Evolutionary conservation across 208 protist species (phyloP), one percentile per base, ranked within the genome.

Genomic region (Leptomonas seymouri): DNA sequence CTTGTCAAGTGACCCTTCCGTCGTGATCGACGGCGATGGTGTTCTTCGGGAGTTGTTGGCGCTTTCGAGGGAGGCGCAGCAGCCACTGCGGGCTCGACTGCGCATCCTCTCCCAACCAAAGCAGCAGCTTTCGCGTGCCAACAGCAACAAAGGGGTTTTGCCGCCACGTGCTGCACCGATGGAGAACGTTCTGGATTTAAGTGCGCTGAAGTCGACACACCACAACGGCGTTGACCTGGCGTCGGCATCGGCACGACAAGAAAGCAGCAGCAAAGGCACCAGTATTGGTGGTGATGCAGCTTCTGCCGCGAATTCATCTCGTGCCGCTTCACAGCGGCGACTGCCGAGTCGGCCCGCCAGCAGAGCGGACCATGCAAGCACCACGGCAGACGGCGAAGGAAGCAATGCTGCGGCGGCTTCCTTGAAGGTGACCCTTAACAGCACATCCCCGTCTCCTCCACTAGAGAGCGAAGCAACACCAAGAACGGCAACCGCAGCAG

Each of bases 11-110:
- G 79, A 80, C 20, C n/a, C 57, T 15, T 28, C 48, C 12, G 59
- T 72, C 9, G 20, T 53, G 36, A 51, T 88, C 1, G 55, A 53
- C 23, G 51, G 61, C n/a, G 76, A 83, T 42, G 70, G 60, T 15
- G 56, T 68, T 4, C 70, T 88, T 27, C 78, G 75, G 0, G 83
- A 88, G 39, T 80, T 80, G 83, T 28, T 85, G 12, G 83, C 77
- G 51, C 56, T 88, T 25, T 31, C 83, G 28, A 61, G 66, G 7
- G 83, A 88, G 67, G 73, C 83, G 4, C 49, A 73, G 60, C 72
- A 78, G 71, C 72, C 71, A 16, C 68, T 78, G 61, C 62, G 56
- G 12, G 66, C 74, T 25, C 62, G 50, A 1, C 49, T 78, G 28
- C 25, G 39, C 34, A 39, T 45, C 20, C 58, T 9, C 27, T 41